phyloP scores from a whole-genome alignment of 2,329 filamentous ascomycete genomes.

The Zasmidium cellare region DNA sequence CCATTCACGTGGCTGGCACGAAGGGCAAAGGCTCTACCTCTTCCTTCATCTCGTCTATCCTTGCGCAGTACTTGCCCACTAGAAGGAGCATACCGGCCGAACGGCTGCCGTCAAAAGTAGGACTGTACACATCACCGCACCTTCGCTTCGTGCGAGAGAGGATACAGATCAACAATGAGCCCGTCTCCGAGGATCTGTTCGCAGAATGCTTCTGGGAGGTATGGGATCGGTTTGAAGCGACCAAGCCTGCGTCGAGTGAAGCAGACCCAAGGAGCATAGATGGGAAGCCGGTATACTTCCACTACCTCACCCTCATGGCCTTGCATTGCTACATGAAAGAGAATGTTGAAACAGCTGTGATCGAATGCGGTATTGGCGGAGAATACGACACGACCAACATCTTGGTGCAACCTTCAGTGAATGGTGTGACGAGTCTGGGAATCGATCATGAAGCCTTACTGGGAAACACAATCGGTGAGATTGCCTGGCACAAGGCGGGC shows the following conservation, averaged over 20 bases:
- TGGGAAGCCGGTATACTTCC: slow-evolving; percentile 87
- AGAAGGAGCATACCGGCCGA: slow-evolving; percentile 34
- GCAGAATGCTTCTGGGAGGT: slow-evolving; percentile 78
- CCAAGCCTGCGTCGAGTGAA: slow-evolving; percentile 52
- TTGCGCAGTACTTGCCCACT: slow-evolving; percentile 61
- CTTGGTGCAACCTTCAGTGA: slow-evolving; percentile 66
- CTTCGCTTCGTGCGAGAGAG: slow-evolving; percentile 80
- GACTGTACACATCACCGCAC: slow-evolving; percentile 84
- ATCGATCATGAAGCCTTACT: slow-evolving; percentile 84
- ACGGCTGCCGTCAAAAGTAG: slow-evolving; percentile 48
- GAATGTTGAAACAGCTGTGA: slow-evolving; percentile 73
- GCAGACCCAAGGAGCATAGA: slow-evolving; percentile 50
- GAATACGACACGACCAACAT: slow-evolving; percentile 94
- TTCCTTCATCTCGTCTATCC: slow-evolving; percentile 77
- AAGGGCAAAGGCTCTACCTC: slow-evolving; percentile 93
- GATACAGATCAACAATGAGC: slow-evolving; percentile 74
- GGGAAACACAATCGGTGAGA: slow-evolving; percentile 74
- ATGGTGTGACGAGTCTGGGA: slow-evolving; percentile 76
- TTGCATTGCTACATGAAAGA: slow-evolving; percentile 79
- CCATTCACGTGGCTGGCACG: slow-evolving; percentile 85
- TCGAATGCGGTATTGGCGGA: slow-evolving; percentile 93
- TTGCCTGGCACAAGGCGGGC: slow-evolving; percentile 90
- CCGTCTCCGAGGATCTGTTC: slow-evolving; percentile 69
- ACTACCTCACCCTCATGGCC: slow-evolving; percentile 85
- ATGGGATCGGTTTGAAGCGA: slow-evolving; percentile 68